Conservation (phyloP, 2,329 filamentous ascomycete genomes). For the Piedraia hortae region DNA sequence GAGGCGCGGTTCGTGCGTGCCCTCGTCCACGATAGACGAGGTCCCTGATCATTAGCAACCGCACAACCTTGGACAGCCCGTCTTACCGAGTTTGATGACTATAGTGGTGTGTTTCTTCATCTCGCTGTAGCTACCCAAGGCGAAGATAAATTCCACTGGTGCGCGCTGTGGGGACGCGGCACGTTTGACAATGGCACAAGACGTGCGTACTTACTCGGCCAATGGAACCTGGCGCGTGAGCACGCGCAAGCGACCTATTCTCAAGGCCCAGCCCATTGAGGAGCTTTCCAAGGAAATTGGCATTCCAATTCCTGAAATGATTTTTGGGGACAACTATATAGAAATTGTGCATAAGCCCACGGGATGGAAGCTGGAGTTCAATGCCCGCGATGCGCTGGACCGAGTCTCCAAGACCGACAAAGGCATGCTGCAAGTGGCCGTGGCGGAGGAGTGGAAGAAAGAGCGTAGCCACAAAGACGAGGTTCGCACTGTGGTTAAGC, state of each 20-base stretch:
- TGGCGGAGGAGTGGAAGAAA: conserved; percentile 67
- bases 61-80: too few species aligned
- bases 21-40: conserved; percentile 95
- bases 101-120: conserved; percentile 47
- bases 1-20: conserved; percentile 73
- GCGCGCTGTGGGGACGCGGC: conserved; percentile 1
- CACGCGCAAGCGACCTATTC: conserved; percentile 77
- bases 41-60: conserved; percentile 34
- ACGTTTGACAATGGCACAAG: neutral
- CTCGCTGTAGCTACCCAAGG: too few species aligned
- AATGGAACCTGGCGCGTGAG: conserved; percentile 25
- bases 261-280: conserved; percentile 75
- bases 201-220: too few species aligned
- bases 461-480: conserved; percentile 48
- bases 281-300: conserved; percentile 49
- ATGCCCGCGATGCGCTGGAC: conserved; percentile 66
- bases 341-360: conserved; percentile 42
- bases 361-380: conserved; percentile 60
- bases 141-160: neutral
- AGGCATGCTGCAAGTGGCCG: conserved; percentile 77
- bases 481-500: conserved; percentile 81
- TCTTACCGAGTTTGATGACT: conserved; percentile 66
- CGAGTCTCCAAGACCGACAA: conserved; percentile 78
- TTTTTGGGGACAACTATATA: conserved; percentile 85
- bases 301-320: conserved; percentile 92